phyloP scores from a whole-genome alignment of 176 grass and related monocot species.

The Oryza coarctata region DNA sequence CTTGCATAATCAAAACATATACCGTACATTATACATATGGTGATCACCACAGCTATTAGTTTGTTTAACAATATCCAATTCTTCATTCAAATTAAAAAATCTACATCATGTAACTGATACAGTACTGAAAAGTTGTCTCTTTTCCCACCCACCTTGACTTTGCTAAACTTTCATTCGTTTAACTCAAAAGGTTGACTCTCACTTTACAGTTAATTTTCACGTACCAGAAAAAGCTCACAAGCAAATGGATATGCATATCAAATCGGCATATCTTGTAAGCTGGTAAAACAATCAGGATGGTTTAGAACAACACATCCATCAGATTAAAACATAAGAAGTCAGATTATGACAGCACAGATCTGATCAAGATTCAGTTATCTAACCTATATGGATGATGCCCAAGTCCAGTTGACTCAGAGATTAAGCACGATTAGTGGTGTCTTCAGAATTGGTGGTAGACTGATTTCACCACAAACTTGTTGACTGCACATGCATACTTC shows the following conservation, averaged over 20 bases:
- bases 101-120: neutral
- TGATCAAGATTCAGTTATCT: neutral
- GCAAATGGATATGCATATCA: neutral
- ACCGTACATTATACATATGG: neutral
- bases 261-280: neutral
- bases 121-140: neutral
- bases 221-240: neutral
- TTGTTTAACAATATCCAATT: neutral
- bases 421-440: neutral
- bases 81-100: neutral
- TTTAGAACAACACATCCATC: neutral
- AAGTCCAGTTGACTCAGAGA: neutral
- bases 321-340: neutral
- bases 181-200: neutral
- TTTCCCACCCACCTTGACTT: neutral
- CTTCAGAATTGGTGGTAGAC: neutral
- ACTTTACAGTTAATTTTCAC: neutral
- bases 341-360: neutral
- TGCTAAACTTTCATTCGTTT: neutral
- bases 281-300: neutral
- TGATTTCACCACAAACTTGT: neutral
- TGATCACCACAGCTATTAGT: neutral
- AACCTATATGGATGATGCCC: neutral
- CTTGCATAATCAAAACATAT: neutral
- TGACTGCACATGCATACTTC: neutral